Evolutionary conservation across 2,329 filamentous ascomycete genomes (phyloP).

Genomic region (Penicillium sp.): DNA sequence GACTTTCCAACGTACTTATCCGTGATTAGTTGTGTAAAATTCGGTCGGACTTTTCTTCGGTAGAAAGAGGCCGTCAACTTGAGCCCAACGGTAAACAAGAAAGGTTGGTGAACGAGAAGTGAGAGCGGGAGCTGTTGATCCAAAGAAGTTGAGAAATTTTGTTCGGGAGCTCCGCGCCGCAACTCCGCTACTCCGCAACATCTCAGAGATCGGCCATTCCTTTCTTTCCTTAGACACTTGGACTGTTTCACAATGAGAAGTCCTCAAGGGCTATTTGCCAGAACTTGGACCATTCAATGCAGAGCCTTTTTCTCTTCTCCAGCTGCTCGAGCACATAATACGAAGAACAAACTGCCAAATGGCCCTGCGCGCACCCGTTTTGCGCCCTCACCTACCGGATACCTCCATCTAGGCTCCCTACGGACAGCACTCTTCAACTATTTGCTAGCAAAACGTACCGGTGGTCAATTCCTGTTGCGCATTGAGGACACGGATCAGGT

Average conservation of each 20-base stretch:
- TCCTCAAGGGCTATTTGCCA: conserved; percentile 27
- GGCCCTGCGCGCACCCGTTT: conserved; percentile 76
- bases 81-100: not conserved
- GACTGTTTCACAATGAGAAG: conserved; percentile 31
- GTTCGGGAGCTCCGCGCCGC: conserved; percentile 24
- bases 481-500: conserved; percentile 96
- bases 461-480: conserved; percentile 84
- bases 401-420: conserved; percentile 86
- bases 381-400: conserved; percentile 92
- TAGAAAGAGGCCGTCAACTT: not conserved
- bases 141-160: conserved; percentile 24
- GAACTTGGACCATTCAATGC: conserved; percentile 40
- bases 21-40: not conserved
- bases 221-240: not conserved
- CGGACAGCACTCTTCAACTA: conserved; percentile 96
- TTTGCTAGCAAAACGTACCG: conserved; percentile 80
- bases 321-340: conserved; percentile 30
- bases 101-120: conserved; percentile 9
- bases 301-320: conserved; percentile 34
- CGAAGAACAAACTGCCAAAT: conserved; percentile 45
- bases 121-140: conserved; percentile 5
- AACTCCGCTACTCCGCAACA: conserved; percentile 21
- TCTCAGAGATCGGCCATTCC: conserved; percentile 1
- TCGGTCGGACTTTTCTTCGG: not conserved
- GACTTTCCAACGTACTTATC: conserved; percentile 1